Evolutionary conservation across 129 eudicot species (phyloP), one percentile per base, ranked within the genome.

Genomic region (Artemisia argyi): DNA sequence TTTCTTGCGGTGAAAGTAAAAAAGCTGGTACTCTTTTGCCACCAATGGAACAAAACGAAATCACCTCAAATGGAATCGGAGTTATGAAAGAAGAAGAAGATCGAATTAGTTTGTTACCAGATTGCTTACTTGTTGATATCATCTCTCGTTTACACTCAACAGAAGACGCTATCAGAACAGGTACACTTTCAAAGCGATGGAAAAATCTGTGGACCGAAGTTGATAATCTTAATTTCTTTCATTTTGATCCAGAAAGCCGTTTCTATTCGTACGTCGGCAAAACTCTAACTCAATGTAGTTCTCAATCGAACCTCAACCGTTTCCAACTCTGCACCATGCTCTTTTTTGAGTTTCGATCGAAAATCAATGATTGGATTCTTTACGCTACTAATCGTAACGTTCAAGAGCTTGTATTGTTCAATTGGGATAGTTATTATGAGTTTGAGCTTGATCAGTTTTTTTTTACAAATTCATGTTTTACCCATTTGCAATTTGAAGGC

Each of bases 121-220:
- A 74, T 54, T 35, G 72, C 79, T 65, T 74, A 44, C 47, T 74
- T 44, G 1, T 42, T n/a, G 79, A 75, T 49, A 55, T 75, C 73
- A 26, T 75, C 1, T 65, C 73, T 65, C 66, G 49, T 20, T 65
- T 75, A 75, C 73, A 58, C 1, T 15, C 19, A 11, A 65, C 79
- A 65, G 55, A 42, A 75, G 11, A 7, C 13, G 58, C 73, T 54
- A 75, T 75, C 53, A 65, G 35, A 74, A 74, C 65, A 53, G 30
- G 73, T 5, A 19, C 16, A 19, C 66, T 74, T 20, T 65, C 72
- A 18, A 74, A 65, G 15, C 58, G 66, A 22, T 74, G 79, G 79
- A 53, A 65, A 44, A 11, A 35, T n/a, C 72, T 74, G 1, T 74
- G 79, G 72, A 65, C 72, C 39, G 7, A 10, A 0, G 57, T 65